A percentile compares a stretch with the other conserved stretches of the same genome.
Evolutionary conservation across 2,329 filamentous ascomycete genomes (phyloP).

Genomic region (Juglanconis oblonga): DNA sequence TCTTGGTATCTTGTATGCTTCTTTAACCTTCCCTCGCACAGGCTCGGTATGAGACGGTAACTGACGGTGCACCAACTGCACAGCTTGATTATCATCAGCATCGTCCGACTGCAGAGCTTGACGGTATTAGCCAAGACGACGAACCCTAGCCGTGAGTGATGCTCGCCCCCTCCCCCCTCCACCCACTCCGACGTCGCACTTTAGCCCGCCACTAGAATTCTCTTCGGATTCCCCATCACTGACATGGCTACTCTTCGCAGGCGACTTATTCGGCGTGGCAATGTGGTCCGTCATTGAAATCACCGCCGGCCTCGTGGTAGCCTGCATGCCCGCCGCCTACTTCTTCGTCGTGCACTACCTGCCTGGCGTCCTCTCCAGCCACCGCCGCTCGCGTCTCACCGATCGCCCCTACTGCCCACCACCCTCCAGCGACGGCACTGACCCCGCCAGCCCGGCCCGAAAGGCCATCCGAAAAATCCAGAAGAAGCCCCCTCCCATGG

Average conservation of each 20-base stretch:
- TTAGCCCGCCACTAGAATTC: too few species aligned
- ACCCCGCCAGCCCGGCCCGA: background rate
- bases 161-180: too few species aligned
- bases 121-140: conserved; percentile 24
- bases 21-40: background rate
- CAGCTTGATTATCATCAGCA: conserved; percentile 31
- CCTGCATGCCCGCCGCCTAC: conserved; percentile 8
- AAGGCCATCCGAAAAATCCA: background rate
- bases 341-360: conserved; percentile 2
- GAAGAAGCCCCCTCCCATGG: background rate
- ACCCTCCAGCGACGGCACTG: background rate
- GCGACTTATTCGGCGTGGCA: background rate
- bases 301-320: conserved; percentile 6
- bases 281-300: conserved; percentile 8
- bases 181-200: too few species aligned
- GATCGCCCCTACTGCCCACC: background rate
- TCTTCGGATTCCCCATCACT: background rate
- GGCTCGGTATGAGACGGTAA: background rate
- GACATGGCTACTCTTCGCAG: background rate
- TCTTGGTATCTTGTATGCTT: conserved; percentile 5
- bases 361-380: background rate
- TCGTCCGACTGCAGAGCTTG: conserved; percentile 28
- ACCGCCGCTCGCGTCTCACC: background rate
- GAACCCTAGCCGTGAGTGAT: conserved; percentile 25
- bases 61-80: background rate